phyloP scores from a whole-genome alignment of 1,139 yeast genomes.

The Candida sp. region DNA sequence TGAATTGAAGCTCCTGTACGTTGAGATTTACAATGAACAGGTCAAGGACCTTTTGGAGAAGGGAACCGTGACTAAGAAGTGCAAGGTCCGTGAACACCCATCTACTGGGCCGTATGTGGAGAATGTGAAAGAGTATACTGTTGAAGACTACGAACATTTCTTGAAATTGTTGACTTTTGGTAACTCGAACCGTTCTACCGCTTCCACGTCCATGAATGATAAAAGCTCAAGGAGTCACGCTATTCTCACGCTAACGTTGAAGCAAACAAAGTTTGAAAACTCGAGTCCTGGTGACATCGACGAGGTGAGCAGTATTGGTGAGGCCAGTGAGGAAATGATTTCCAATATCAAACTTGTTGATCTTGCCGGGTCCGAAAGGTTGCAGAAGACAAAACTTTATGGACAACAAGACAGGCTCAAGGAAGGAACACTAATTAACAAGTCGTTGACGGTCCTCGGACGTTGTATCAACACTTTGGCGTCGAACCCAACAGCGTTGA shows the following conservation, averaged over 20 bases:
- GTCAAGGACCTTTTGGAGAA: conserved; percentile 58
- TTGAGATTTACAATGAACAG: conserved; percentile 77
- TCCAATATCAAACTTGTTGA: conserved; percentile 76
- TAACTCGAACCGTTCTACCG: conserved; percentile 60
- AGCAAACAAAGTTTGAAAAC: conserved; percentile 51
- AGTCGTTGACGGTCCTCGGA: conserved; percentile 76
- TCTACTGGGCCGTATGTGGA: conserved; percentile 74
- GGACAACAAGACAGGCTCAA: conserved; percentile 62
- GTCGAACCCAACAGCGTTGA: conserved; percentile 26
- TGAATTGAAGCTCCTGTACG: conserved; percentile 61
- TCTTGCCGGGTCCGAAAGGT: conserved; percentile 83
- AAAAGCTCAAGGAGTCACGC: conserved; percentile 83
- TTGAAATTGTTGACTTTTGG: conserved; percentile 48
- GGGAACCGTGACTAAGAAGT: conserved; percentile 24
- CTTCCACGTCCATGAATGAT: conserved; percentile 71
- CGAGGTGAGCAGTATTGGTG: conserved; percentile 32
- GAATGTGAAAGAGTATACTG: conserved; percentile 52
- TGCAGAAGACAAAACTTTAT: conserved; percentile 62
- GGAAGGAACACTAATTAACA: conserved; percentile 79
- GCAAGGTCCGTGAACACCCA: conserved; percentile 64
- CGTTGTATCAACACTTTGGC: conserved; percentile 65
- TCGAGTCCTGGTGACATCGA: conserved; percentile 11
- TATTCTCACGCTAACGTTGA: conserved; percentile 63
- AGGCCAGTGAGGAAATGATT: conserved; percentile 55
- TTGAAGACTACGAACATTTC: conserved; percentile 50